phyloP scores from a whole-genome alignment of 257 asterid genomes.

The Datura wrightii region DNA sequence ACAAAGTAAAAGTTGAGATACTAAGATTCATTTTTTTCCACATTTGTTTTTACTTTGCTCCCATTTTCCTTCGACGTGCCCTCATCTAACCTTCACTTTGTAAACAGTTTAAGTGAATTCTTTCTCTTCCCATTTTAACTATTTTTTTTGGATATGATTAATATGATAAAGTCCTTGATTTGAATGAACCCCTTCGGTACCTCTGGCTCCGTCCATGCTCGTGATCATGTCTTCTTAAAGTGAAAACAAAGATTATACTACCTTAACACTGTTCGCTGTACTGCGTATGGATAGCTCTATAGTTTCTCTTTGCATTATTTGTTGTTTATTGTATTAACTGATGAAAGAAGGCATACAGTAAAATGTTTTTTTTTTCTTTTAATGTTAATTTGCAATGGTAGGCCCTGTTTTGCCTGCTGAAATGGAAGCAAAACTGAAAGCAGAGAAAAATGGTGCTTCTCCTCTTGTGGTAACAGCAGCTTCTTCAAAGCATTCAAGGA shows the following conservation, averaged over 20 bases:
- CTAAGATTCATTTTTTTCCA: not conserved
- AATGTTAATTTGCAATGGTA: not conserved
- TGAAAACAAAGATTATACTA: no score
- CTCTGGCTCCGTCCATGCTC: not conserved
- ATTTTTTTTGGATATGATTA: no score
- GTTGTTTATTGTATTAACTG: not conserved
- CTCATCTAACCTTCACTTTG: no score
- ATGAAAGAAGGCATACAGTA: not conserved
- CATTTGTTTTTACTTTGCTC: no score
- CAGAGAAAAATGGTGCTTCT: constrained; percentile 43
- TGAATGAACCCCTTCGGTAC: not conserved
- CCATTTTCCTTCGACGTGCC: no score
- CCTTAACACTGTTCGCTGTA: not conserved
- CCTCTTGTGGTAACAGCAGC: not conserved
- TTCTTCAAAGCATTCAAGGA: constrained; percentile 47
- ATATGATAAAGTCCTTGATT: not conserved
- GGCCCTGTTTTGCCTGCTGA: constrained; percentile 35
- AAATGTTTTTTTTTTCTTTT: constrained; percentile 13
- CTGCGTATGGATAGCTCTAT: not conserved
- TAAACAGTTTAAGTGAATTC: not conserved
- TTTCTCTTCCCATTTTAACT: not conserved
- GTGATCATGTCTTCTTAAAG: not conserved
- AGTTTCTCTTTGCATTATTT: not conserved
- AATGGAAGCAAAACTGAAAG: constrained; percentile 54
- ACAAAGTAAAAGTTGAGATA: not conserved